Percentiles rank a stretch among this genome's conserved stretches.
phyloP scores from a whole-genome alignment of 768 basidiomycete species.

The Infundibulicybe gibba region DNA sequence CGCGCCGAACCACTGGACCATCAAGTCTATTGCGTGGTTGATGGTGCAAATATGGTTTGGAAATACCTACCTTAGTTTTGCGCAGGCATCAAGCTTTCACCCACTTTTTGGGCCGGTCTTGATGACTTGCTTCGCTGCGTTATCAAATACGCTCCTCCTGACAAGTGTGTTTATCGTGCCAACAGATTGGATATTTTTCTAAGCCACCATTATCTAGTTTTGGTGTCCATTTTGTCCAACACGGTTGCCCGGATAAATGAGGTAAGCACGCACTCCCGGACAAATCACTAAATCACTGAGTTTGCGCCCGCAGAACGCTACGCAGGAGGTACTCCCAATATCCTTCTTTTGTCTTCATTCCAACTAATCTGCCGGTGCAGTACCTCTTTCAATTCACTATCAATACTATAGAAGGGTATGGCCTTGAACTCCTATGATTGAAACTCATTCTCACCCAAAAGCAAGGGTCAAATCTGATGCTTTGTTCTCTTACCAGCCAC shows the following conservation, averaged over 20 bases:
- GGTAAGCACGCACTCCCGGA: constrained; percentile 20
- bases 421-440: background rate
- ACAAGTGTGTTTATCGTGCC: constrained; percentile 54
- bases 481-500: constrained; percentile 88
- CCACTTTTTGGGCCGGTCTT: constrained; percentile 73
- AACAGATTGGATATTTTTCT: background rate
- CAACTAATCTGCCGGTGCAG: constrained; percentile 44
- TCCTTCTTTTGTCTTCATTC: constrained; percentile 16
- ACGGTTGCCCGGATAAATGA: constrained; percentile 83
- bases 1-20: constrained; percentile 23
- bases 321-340: constrained; percentile 35
- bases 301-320: constrained; percentile 32
- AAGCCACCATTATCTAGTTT: constrained; percentile 33
- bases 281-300: no score
- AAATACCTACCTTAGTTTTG: constrained; percentile 62
- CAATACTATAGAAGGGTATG: constrained; percentile 82
- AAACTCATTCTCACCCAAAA: constrained; percentile 3
- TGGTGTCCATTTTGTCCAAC: constrained; percentile 90
- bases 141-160: constrained; percentile 74
- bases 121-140: constrained; percentile 76
- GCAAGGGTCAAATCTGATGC: constrained; percentile 83
- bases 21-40: constrained; percentile 70
- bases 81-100: constrained; percentile 56
- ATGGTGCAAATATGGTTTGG: constrained; percentile 90
- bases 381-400: constrained; percentile 87